Evolutionary conservation across 805 yeast genomes (phyloP), one percentile per base, ranked within the genome.

Genomic region (Cyberlindnera saturnus): DNA sequence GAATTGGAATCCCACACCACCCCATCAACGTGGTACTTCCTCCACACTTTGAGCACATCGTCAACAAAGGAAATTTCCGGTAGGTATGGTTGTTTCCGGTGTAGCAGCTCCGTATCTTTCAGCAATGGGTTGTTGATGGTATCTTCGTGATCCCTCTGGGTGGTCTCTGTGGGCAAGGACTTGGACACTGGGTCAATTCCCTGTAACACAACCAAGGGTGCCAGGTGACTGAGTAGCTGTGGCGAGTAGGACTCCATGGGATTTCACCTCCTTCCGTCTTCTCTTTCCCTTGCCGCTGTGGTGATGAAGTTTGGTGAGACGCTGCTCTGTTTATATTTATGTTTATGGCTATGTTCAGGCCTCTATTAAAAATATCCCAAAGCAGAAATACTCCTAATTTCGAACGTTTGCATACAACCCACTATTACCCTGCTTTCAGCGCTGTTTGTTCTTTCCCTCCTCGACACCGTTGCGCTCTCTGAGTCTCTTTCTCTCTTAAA

Each of bases 161-260:
- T 30, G 14, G 39, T 39, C 38, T 44, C 51, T 6, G 10, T 7
- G 18, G 51, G 43, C 17, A 47, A 42, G 6, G 41, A 49, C 30
- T 23, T 39, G 7, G 47, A 31, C 6, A 23, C 13, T 9, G 28
- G 34, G 2, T 69, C 71, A 5, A 71, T 47, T 1, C 77, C 77
- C 44, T 72, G 77, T 3, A 72, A 47, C 1, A 65, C 53, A 18
- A 72, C 65, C 40, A 72, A 48, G 0, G 77, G 77, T 0, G 68
- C 58, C 37, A 63, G 51, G 23, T 69, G 58, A 1, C 61, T 41
- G 1, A 67, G 57, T 32, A 61, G 48, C 34, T 65, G 67, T 1
- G 48, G 35, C 5, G 70, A 70, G 45, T 65, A 70, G 11, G 63
- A 49, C 39, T 70, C 72, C 75, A 70, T 70, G 13, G 17, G 10